Conservation (phyloP, 2,329 filamentous ascomycete species). For the Fusarium sp. region DNA sequence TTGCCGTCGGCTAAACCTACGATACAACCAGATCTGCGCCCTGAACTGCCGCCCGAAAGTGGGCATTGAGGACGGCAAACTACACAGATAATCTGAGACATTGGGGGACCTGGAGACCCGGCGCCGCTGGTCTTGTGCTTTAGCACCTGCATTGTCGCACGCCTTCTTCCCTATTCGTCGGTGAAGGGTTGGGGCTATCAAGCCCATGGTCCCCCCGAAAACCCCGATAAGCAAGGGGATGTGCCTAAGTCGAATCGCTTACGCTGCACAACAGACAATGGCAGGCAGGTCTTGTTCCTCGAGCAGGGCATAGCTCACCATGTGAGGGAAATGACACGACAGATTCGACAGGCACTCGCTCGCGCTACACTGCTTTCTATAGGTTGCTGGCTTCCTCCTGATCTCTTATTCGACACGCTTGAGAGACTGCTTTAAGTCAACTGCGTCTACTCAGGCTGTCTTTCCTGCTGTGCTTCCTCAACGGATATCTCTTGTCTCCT, state of each 20-base stretch:
- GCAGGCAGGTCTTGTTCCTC: background rate
- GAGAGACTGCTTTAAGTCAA: constrained; percentile 1
- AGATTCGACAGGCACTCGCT: constrained; percentile 11
- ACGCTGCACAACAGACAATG: constrained; percentile 24
- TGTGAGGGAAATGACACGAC: constrained; percentile 20
- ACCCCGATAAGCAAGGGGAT: constrained; percentile 36
- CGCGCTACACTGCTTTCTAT: constrained; percentile 5
- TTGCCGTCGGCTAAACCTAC: background rate
- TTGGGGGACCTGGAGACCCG: constrained; percentile 7
- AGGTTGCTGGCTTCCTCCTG: constrained; percentile 1
- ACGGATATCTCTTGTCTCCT: constrained; percentile 25
- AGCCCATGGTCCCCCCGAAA: constrained; percentile 14
- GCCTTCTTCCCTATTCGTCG: constrained; percentile 34
- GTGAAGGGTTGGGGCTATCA: constrained; percentile 17
- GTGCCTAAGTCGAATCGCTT: constrained; percentile 22
- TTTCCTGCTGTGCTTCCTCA: constrained; percentile 20
- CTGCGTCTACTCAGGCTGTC: constrained; percentile 15
- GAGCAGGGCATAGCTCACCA: background rate
- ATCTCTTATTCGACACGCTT: constrained; percentile 17
- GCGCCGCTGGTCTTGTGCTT: constrained; percentile 21
- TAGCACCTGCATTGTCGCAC: constrained; percentile 38
- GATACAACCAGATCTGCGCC: constrained; percentile 6
- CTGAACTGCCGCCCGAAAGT: constrained; percentile 2
- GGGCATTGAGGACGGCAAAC: constrained; percentile 2
- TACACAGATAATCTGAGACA: constrained; percentile 31